Evolutionary conservation across 2,329 filamentous ascomycete species (phyloP).

Genomic region (Ophiostoma tasmaniense): DNA sequence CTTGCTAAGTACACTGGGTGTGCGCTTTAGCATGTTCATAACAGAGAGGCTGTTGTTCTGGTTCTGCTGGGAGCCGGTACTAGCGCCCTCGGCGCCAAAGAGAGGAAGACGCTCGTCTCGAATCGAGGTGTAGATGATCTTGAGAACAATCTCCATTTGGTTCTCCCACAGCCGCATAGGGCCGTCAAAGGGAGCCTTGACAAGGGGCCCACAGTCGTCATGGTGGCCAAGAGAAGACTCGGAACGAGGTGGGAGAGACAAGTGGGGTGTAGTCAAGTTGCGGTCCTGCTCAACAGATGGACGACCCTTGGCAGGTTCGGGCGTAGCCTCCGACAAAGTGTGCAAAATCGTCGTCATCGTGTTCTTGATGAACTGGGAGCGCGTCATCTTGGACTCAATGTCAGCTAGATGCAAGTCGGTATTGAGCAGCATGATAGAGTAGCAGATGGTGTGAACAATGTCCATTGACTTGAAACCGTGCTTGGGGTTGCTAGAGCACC

Average conservation of each 20-base stretch:
- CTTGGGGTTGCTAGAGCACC: constrained; percentile 86
- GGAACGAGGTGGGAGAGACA: constrained; percentile 38
- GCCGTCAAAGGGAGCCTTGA: constrained; percentile 68
- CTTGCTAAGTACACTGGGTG: constrained; percentile 86
- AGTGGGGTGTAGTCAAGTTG: constrained; percentile 4
- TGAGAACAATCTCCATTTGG: constrained; percentile 83
- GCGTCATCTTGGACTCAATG: constrained; percentile 94
- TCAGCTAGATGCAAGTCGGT: constrained; percentile 93
- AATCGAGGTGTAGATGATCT: constrained; percentile 86
- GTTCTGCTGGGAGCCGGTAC: constrained; percentile 30
- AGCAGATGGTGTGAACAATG: constrained; percentile 94
- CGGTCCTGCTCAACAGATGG: constrained; percentile 26
- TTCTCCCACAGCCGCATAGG: constrained; percentile 73
- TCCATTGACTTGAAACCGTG: constrained; percentile 90
- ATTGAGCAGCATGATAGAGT: constrained; percentile 89
- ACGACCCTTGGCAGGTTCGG: constrained; percentile 32
- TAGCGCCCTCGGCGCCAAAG: constrained; percentile 54
- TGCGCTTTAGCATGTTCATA: constrained; percentile 69
- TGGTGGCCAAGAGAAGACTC: constrained; percentile 36
- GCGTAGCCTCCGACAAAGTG: constrained; percentile 60
- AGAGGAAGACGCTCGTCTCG: constrained; percentile 78
- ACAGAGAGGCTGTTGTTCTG: constrained; percentile 63
- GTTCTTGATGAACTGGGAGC: constrained; percentile 90
- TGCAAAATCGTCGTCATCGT: constrained; percentile 83
- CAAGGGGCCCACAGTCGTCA: constrained; percentile 60